Evolutionary conservation across 805 yeast genomes (phyloP).

Genomic region (Teunomyces atbi): DNA sequence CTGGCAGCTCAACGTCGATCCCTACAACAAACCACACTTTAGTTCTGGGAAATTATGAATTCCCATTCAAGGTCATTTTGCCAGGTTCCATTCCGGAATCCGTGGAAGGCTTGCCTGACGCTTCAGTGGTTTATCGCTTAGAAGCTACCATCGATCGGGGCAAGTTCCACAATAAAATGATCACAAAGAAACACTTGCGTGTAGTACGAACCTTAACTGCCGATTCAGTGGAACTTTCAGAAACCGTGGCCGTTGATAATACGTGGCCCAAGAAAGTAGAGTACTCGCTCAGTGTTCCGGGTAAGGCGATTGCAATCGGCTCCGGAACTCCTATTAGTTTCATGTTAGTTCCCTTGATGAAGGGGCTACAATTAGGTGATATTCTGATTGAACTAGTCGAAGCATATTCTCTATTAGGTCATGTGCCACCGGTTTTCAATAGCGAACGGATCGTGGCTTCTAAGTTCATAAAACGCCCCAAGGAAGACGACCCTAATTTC

Average conservation of each 20-base stretch:
- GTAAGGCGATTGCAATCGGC: conserved; percentile 89
- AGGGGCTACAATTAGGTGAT: conserved; percentile 78
- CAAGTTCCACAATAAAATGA: conserved; percentile 63
- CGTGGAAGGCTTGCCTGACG: conserved; percentile 85
- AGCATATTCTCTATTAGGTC: conserved; percentile 57
- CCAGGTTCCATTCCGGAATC: conserved; percentile 88
- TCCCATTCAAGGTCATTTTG: conserved; percentile 81
- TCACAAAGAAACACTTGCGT: conserved; percentile 69
- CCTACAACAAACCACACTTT: conserved; percentile 34
- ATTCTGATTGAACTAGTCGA: conserved; percentile 70
- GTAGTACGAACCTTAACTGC: conserved; percentile 84
- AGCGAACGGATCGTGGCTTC: conserved; percentile 61
- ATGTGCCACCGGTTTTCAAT: conserved; percentile 53
- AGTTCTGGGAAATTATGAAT: conserved; percentile 78
- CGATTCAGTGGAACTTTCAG: conserved; percentile 83
- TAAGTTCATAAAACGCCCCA: conserved; percentile 45
- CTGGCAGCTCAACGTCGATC: conserved; percentile 7
- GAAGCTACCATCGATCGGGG: conserved; percentile 84
- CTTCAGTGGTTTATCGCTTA: conserved; percentile 66
- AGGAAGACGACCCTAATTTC: conserved; percentile 42
- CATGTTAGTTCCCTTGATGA: conserved; percentile 71
- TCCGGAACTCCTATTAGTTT: conserved; percentile 69
- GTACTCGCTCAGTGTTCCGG: conserved; percentile 80
- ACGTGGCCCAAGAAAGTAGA: conserved; percentile 95
- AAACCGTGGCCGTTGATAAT: conserved; percentile 90